Conservation (phyloP, 2,329 filamentous ascomycete genomes). For the Fusarium piperis region DNA sequence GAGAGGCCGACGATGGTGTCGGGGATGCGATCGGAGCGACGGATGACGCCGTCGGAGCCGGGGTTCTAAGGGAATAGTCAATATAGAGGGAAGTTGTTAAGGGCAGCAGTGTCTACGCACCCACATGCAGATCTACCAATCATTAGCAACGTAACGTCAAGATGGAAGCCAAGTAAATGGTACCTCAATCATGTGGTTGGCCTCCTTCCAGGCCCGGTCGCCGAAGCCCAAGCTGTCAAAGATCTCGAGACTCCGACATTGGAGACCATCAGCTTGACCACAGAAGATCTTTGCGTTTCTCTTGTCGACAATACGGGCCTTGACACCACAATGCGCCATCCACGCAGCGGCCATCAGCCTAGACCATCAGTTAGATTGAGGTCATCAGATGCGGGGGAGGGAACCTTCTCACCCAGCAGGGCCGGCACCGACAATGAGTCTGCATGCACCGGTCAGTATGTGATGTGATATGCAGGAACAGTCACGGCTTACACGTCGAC, state of each 20-base stretch:
- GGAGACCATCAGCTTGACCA: constrained; percentile 27
- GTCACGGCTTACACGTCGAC: constrained; percentile 10
- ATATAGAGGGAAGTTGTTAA: not conserved
- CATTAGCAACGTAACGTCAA: constrained; percentile 10
- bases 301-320: constrained; percentile 24
- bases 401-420: constrained; percentile 10
- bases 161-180: not conserved
- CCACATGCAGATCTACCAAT: not conserved
- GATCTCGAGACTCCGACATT: constrained; percentile 64
- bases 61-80: constrained; percentile 61
- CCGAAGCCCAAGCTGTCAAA: constrained; percentile 76
- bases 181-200: constrained; percentile 73
- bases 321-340: constrained; percentile 26
- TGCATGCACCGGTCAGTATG: not conserved
- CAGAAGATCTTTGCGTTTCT: constrained; percentile 17
- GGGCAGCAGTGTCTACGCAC: not conserved
- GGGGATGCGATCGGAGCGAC: constrained; percentile 66
- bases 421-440: constrained; percentile 19
- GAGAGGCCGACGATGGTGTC: constrained; percentile 69
- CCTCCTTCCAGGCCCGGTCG: constrained; percentile 71
- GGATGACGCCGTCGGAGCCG: constrained; percentile 64
- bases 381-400: not conserved
- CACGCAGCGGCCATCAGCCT: constrained; percentile 19
- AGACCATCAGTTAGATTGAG: not conserved
- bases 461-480: not conserved